phyloP scores from a whole-genome alignment of 257 asterid species.

The Echites panduratus region DNA sequence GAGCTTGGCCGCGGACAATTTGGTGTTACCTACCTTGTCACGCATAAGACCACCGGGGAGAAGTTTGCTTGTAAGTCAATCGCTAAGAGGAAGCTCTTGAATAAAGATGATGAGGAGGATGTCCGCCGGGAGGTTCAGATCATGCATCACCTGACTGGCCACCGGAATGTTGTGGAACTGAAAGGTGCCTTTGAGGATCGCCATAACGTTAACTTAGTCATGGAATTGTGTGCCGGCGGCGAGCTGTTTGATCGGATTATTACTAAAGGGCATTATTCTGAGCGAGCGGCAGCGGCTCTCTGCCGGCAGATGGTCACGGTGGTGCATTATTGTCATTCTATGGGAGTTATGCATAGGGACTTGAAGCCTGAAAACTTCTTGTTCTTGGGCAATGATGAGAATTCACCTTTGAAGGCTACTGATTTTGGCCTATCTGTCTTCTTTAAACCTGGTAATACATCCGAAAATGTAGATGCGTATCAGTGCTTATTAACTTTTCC shows the following conservation, averaged over 20 bases:
- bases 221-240: slow-evolving; percentile 91
- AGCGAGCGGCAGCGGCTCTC: slow-evolving; percentile 91
- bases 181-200: slow-evolving; percentile 77
- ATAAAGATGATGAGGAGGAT: slow-evolving; percentile 66
- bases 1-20: slow-evolving; percentile 91
- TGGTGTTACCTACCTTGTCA: slow-evolving; percentile 77
- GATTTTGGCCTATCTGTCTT: slow-evolving; percentile 82
- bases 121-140: slow-evolving; percentile 92
- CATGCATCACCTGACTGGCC: slow-evolving; percentile 88
- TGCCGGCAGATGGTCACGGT: slow-evolving; percentile 87
- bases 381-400: slow-evolving; percentile 49
- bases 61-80: slow-evolving; percentile 79
- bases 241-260: slow-evolving; percentile 84
- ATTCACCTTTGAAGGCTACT: slow-evolving; percentile 73
- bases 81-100: slow-evolving; percentile 65
- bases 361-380: slow-evolving; percentile 83
- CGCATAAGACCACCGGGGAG: slow-evolving; percentile 50
- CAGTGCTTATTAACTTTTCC: background rate
- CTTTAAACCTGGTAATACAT: slow-evolving; percentile 52
- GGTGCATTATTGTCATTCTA: slow-evolving; percentile 70
- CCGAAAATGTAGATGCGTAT: background rate
- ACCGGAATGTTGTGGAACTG: slow-evolving; percentile 76
- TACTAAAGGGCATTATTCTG: slow-evolving; percentile 78
- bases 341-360: slow-evolving; percentile 92
- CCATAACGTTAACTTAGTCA: slow-evolving; percentile 58